Evolutionary conservation across 768 basidiomycete genomes (phyloP).

Genomic region (Gloeopeniophorella convolvens): DNA sequence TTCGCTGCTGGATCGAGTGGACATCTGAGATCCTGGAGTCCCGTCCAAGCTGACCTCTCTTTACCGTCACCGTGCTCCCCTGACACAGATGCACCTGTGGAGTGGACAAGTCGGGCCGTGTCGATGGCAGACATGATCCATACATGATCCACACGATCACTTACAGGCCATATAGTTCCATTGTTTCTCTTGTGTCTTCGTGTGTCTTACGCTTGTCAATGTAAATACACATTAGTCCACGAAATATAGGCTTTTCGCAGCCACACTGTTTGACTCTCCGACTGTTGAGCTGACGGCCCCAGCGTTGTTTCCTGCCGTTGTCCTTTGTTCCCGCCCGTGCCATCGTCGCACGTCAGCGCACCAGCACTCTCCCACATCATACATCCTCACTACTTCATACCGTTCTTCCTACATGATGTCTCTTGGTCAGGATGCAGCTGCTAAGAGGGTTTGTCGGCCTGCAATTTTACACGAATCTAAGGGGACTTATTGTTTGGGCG

Average conservation of each 20-base stretch:
- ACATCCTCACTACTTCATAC: neutral
- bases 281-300: constrained; percentile 21
- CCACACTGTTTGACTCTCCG: constrained; percentile 32
- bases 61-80: no score
- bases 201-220: neutral
- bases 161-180: neutral
- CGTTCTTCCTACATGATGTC: constrained; percentile 10
- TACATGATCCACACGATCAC: neutral
- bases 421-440: constrained; percentile 15
- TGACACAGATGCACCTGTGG: no score
- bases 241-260: constrained; percentile 21
- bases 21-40: no score
- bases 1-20: no score
- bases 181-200: neutral
- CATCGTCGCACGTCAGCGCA: neutral
- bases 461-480: constrained; percentile 25
- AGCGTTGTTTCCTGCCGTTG: constrained; percentile 4
- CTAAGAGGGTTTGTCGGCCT: constrained; percentile 20
- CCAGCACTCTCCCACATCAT: neutral
- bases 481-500: constrained; percentile 5
- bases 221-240: constrained; percentile 9
- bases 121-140: no score
- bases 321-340: neutral
- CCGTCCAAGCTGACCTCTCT: no score
- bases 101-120: no score